Percentiles rank a stretch among this genome's conserved stretches.
phyloP scores from a whole-genome alignment of 805 yeast species.

The Cyberlindnera maclurae region DNA sequence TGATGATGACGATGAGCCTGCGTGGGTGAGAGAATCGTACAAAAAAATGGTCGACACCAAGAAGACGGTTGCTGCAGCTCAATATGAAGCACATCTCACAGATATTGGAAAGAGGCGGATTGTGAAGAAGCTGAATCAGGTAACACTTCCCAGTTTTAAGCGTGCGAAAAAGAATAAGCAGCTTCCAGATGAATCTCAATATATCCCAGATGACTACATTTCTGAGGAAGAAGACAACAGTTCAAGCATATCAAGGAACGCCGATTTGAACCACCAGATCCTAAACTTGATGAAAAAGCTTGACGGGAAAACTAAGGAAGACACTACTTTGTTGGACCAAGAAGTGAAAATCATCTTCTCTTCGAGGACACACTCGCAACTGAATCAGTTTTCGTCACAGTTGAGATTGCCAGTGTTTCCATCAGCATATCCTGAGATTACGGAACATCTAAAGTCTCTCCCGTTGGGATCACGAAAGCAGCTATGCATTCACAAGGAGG shows the following conservation, averaged over 20 bases:
- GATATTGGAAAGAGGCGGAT: slow-evolving; percentile 20
- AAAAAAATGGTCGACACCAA: slow-evolving; percentile 22
- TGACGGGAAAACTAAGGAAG: slow-evolving; percentile 20
- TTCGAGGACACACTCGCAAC: slow-evolving; percentile 88
- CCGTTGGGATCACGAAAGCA: slow-evolving; percentile 84
- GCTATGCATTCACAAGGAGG: slow-evolving; percentile 66
- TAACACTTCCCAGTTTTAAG: too few relatives aligned
- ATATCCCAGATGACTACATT: slow-evolving; percentile 32
- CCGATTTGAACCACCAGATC: slow-evolving; percentile 40
- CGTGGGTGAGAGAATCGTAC: slow-evolving; percentile 50
- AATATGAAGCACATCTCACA: slow-evolving; percentile 31
- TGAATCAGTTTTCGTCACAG: slow-evolving; percentile 74
- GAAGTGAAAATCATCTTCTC: slow-evolving; percentile 56
- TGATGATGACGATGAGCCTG: slow-evolving; percentile 53
- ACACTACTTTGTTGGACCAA: slow-evolving; percentile 18
- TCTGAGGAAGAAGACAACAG: slow-evolving; percentile 24
- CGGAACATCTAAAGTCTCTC: slow-evolving; percentile 56
- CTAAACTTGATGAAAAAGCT: slow-evolving; percentile 38
- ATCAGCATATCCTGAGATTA: slow-evolving; percentile 40
- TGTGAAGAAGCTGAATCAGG: slow-evolving; percentile 5
- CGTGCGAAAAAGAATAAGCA: too few relatives aligned
- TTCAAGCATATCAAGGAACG: slow-evolving; percentile 20
- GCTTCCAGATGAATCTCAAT: slow-evolving; percentile 9
- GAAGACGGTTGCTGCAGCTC: slow-evolving; percentile 19
- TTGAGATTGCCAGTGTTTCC: slow-evolving; percentile 55